Conservation (phyloP, 176 grass and related monocot genomes). For the Eleusine indica region DNA sequence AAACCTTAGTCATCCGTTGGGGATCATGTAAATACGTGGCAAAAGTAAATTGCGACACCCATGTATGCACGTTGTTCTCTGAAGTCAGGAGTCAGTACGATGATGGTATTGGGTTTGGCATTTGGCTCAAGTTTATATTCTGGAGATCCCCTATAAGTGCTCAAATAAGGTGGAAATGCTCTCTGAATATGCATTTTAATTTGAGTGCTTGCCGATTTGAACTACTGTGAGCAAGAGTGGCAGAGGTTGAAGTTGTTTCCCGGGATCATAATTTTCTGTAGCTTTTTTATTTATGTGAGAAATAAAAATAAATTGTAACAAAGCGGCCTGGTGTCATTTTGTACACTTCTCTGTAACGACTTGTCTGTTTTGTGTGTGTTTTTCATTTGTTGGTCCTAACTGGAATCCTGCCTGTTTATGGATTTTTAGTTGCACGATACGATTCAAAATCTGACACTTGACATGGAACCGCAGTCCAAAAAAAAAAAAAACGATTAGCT, state of each 20-base stretch:
- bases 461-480: not conserved
- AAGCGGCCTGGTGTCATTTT: not conserved
- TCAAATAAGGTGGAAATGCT: not conserved
- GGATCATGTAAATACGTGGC: not conserved
- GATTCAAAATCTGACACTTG: not conserved
- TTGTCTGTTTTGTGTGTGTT: not conserved
- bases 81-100: not conserved
- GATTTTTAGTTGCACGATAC: not conserved
- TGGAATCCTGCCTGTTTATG: not conserved
- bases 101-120: not conserved
- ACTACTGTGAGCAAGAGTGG: not conserved
- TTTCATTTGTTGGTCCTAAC: not conserved
- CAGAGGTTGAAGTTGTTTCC: not conserved
- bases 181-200: not conserved
- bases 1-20: not conserved
- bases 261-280: not conserved
- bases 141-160: not conserved
- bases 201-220: not conserved
- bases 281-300: not conserved
- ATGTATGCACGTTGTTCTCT: conserved; percentile 2
- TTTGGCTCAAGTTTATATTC: not conserved
- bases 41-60: conserved; percentile 22
- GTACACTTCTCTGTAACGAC: not conserved
- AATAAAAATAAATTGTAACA: not conserved
- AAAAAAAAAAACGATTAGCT: not conserved